Percentiles rank a stretch among this genome's conserved stretches.
Conservation (phyloP, 805 yeast species). For the Nakazawaea laoshanensis region DNA sequence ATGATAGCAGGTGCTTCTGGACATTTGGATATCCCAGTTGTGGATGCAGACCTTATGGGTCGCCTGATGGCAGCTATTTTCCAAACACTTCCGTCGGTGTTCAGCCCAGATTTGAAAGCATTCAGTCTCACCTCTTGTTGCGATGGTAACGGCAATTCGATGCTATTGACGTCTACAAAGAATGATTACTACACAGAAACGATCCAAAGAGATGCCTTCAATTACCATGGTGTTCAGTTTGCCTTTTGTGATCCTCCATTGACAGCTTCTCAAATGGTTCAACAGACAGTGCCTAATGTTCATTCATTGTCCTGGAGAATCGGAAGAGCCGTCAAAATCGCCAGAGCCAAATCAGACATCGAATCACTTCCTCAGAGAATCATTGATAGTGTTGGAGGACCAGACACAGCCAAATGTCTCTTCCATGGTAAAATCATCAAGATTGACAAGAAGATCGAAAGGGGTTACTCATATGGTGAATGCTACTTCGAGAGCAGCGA, state of each 20-base stretch:
- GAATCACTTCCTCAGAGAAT: conserved; percentile 24
- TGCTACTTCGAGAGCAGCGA: conserved; percentile 21
- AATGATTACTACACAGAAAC: conserved; percentile 27
- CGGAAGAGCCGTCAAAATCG: conserved; percentile 29
- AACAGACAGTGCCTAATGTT: conserved; percentile 23
- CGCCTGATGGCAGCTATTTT: conserved; percentile 31
- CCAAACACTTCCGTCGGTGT: conserved; percentile 25
- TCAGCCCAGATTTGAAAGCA: not conserved
- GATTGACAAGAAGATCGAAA: conserved; percentile 26
- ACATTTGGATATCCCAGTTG: conserved; percentile 19
- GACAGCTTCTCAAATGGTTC: conserved; percentile 19
- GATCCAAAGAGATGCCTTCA: conserved; percentile 29
- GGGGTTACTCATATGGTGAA: conserved; percentile 31
- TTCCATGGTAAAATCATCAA: conserved; percentile 29
- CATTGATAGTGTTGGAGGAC: conserved; percentile 26
- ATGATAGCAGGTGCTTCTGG: conserved; percentile 17
- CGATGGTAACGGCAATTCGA: conserved; percentile 32
- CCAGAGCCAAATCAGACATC: conserved; percentile 24
- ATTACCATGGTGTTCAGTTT: conserved; percentile 31
- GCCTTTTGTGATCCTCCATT: conserved; percentile 28
- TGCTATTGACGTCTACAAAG: conserved; percentile 23
- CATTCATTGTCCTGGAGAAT: conserved; percentile 36
- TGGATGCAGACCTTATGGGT: conserved; percentile 33
- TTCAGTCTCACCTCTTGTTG: conserved; percentile 20
- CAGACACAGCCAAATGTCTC: conserved; percentile 19